Evolutionary conservation across 2,329 filamentous ascomycete species (phyloP), one percentile per base, ranked within the genome.

Genomic region (Pseudocercospora crystallina): DNA sequence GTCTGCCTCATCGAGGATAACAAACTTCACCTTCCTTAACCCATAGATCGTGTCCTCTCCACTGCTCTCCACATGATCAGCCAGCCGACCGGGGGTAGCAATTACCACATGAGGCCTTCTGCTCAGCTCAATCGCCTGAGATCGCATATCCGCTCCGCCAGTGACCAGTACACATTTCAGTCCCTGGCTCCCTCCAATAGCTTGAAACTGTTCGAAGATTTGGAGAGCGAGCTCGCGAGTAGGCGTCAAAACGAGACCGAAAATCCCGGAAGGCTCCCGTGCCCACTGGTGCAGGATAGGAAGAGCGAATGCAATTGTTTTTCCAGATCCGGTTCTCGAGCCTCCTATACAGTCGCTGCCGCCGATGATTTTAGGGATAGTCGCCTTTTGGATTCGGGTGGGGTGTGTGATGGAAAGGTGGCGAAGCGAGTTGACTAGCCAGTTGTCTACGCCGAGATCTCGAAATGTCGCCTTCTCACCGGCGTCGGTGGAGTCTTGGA

Each of bases 1-100:
- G 73, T 99, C 94, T 3, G 94, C 94, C 76, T 99, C 94, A 67
- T 99, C 94, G 36, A 99, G 85, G 7, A 99, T 90, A 2, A 97
- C 88, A 69, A 89, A 91, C 50, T 83, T 84, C 20, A 90, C 86
- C 43, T 91, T 82, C 13, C 84, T 80, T 39, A 99, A 76, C 1
- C 90, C 91, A 52, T 84, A 84, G 53, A 95, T 82, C 0, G 92
- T 97, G 67, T 99, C 94, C 64, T 91, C 84, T 37, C 94, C 94
- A 12, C 92, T 97, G 1, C 84, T 91, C 34, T 85, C 83, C 66
- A 99, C 91, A 69, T 99, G 94, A 68, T 99, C 92, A 13, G 94
- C 94, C 15, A 99, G 78, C 36, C 94, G 83, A 13, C 94, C 91
- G 2, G 94, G 94, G 0, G 94, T 99, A 17, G 94, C 91, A 66